A percentile compares a stretch with the other conserved stretches of the same genome.
Evolutionary conservation across 2,329 filamentous ascomycete genomes (phyloP).

Genomic region (Aspergillus viridinutans): DNA sequence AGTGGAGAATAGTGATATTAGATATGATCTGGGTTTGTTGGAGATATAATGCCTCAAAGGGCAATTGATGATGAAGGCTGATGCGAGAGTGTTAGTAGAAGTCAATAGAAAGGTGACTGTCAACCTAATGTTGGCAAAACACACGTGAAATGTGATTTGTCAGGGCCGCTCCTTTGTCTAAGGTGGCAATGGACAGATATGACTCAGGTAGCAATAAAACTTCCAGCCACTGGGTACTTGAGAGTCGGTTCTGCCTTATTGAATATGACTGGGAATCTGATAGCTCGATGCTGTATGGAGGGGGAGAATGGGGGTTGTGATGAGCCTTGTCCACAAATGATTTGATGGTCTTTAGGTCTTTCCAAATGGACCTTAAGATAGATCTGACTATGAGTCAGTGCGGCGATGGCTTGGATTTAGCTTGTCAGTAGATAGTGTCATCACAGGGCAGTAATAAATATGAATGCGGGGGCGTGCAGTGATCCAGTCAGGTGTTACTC

Average conservation of each 20-base stretch:
- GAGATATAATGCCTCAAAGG: slow-evolving; percentile 4
- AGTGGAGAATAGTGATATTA: neutral
- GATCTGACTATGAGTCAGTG: neutral
- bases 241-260: neutral
- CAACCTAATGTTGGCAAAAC: slow-evolving; percentile 7
- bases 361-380: neutral
- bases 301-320: neutral
- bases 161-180: slow-evolving; percentile 9
- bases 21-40: neutral
- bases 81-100: slow-evolving; percentile 21
- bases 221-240: neutral
- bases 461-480: neutral
- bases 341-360: neutral
- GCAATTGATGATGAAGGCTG: slow-evolving; percentile 18
- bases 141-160: slow-evolving; percentile 20
- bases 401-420: neutral
- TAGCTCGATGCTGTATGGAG: neutral
- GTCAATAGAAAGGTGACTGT: slow-evolving; percentile 22
- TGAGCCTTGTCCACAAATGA: neutral
- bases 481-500: neutral
- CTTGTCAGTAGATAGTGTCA: neutral
- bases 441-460: neutral
- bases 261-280: neutral
- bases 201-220: neutral
- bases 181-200: slow-evolving; percentile 8